Evolutionary conservation across 495 filamentous ascomycete species (phyloP), one percentile per base, ranked within the genome.

Genomic region (Bacidia rubella): DNA sequence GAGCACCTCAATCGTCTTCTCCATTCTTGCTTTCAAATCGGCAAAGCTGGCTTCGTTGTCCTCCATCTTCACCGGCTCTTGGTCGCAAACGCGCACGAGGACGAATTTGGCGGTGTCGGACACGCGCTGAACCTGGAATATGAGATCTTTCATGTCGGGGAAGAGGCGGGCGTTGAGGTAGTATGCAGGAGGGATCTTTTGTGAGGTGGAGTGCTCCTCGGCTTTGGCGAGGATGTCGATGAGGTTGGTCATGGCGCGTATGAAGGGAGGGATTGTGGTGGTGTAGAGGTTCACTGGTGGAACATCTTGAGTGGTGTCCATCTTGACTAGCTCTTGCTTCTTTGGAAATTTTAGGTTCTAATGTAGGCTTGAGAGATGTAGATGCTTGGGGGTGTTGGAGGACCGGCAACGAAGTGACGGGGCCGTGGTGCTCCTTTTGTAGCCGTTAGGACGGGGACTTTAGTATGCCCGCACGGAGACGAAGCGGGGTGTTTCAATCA

Each of bases 111-210:
- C 58, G 0, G 59, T 60, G 47, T 63, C 55, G 40, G 60, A 60
- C 39, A 56, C 59, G 52, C 64, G 60, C 12, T 66, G 61, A 58
- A 78, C 53, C 52, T 81, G 77, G 60, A 65, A 69, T 44, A 63
- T 54, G 20, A 78, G 56, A 23, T 70, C 62, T 43, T 65, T 64
- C 76, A 78, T 78, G 65, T 77, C 75, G n/a, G 23, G 39, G 24
- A 21, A 22, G 3, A 53, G 42, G 42, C 51, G 51, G 12, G 39
- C 12, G 22, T 44, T 25, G 24, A 46, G 22, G 15, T 43, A 42
- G 11, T 45, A 42, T 38, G 51, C 9, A 0, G 15, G 23, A 2
- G 51, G 51, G 11, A 47, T 26, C 9, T 27, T 20, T 17, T 46
- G 41, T 15, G 22, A 40, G 21, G 25, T 17, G 26, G 42, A 35